These are phyloP conservation scores for Ustilago sp. DNA, from an alignment of 1,284 basidiomycete genomes.

Conservation along the genomic window DNA sequence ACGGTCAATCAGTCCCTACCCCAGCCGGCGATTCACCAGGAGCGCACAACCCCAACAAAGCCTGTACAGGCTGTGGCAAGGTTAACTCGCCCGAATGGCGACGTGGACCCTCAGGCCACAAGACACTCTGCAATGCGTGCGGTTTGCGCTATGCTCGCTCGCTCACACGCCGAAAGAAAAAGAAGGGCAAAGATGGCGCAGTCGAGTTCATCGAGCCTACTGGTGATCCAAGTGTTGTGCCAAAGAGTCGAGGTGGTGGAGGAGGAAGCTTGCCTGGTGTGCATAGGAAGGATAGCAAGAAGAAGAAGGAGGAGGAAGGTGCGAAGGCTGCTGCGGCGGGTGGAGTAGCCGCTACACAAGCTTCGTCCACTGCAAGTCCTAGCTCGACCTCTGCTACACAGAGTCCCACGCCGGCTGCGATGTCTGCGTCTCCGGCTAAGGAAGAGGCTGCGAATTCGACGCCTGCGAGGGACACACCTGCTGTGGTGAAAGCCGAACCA, in stretches of 20 bases:
- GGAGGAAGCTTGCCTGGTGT: slow-evolving; percentile 59
- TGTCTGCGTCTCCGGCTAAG: slow-evolving; percentile 1
- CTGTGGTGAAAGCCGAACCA: slow-evolving; percentile 20
- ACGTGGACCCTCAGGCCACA: slow-evolving; percentile 73
- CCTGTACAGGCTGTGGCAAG: slow-evolving; percentile 69
- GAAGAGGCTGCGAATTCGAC: background rate
- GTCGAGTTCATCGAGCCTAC: slow-evolving; percentile 57
- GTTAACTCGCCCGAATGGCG: slow-evolving; percentile 91
- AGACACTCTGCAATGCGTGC: slow-evolving; percentile 68
- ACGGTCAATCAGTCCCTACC: slow-evolving; percentile 12
- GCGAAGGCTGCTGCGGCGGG: slow-evolving; percentile 20
- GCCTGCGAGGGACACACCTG: background rate
- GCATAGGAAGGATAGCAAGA: slow-evolving; percentile 56
- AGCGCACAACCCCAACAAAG: slow-evolving; percentile 39
- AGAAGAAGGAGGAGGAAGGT: slow-evolving; percentile 42
- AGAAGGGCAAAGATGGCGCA: slow-evolving; percentile 58
- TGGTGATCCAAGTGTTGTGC: slow-evolving; percentile 56
- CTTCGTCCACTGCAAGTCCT: background rate
- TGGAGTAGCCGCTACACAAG: background rate
- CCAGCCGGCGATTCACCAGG: slow-evolving; percentile 15
- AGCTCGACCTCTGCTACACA: slow-evolving; percentile 4
- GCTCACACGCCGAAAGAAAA: slow-evolving; percentile 57
- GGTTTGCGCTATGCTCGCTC: slow-evolving; percentile 67
- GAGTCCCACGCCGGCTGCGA: background rate
- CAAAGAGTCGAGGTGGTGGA: slow-evolving; percentile 59